Base-by-base conservation (phyloP, 2,329 filamentous ascomycete genomes). In the Blastomyces emzantsi region DNA sequence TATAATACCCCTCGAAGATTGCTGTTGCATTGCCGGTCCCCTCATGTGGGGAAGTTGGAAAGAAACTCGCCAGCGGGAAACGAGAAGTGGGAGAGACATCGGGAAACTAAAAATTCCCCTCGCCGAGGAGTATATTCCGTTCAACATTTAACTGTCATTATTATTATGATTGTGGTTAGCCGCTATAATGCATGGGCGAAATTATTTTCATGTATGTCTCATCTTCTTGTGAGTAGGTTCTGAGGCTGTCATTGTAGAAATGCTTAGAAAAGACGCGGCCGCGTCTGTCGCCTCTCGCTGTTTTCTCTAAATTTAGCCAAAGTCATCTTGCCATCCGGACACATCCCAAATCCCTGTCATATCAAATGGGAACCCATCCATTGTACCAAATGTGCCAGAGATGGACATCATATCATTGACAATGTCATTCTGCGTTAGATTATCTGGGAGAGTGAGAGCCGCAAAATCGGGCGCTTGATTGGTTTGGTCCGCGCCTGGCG, bases 381-480 rank as follows among this genome's bases (percentile, higher is more conserved):
- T 78, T 6, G 76, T 78, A 11, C 76, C 76, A 62, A 78, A 78
- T 0, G 76, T 77, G 63, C 75, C 75, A 1, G 76, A 78, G 49
- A 78, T 78, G 0, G 76, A 77, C 76, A 78, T 78, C 76, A 78
- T 78, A 63, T 78, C 76, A 47, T 78, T 76, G 19, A 78, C 76
- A 56, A 78, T 78, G 62, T 78, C 76, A 61, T 78, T 78, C 63
- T 78, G 77, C 15, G 76, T 78, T 66, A 77, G 73, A 1, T 76
- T 77, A 65, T 78, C 76, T 0, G 76, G 75, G n/a, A 78, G 69
- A 5, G 73, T 73, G 30, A 77, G 77, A 17, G 74, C 71, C 4
- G 74, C 74, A 41, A 75, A 73, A 59, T 62, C 65, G 15, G 64
- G 61, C 11, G 66, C 67, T 28, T 67, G 64, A 17, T 63, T 60